phyloP scores from a whole-genome alignment of 139 green algal species.

The Tetraselmis striata region DNA sequence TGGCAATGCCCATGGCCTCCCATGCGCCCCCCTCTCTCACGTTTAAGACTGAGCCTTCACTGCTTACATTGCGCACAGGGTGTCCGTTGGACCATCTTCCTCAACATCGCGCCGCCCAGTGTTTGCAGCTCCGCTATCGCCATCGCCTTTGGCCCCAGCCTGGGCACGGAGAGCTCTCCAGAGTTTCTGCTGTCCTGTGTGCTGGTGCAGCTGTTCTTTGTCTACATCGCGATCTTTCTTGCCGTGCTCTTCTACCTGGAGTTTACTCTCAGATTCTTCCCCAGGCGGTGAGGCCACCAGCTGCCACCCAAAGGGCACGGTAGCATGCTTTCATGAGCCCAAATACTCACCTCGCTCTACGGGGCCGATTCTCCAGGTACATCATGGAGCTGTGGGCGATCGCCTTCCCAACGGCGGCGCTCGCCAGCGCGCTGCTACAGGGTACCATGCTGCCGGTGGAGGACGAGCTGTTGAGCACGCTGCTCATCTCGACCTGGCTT shows the following conservation, averaged over 20 bases:
- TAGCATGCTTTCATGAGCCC: too few relatives aligned
- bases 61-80: too few relatives aligned
- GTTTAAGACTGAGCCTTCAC: too few relatives aligned
- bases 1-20: too few relatives aligned
- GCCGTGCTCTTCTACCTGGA: neutral
- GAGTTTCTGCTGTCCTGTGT: neutral
- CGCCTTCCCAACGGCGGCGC: neutral
- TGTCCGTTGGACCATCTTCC: neutral
- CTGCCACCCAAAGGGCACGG: neutral
- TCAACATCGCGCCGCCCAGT: neutral
- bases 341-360: too few relatives aligned
- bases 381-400: neutral
- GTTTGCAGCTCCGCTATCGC: neutral
- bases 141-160: neutral
- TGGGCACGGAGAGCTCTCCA: neutral
- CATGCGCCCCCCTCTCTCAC: too few relatives aligned
- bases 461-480: neutral
- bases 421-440: neutral
- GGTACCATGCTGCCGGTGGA: neutral
- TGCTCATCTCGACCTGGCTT: neutral
- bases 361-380: neutral
- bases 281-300: neutral
- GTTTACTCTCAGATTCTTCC: neutral
- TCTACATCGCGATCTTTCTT: neutral
- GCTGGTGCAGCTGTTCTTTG: neutral